These are phyloP conservation scores for Sporothrix sp. DNA, from an alignment of 2,329 filamentous ascomycete species.

Conservation along the genomic window DNA sequence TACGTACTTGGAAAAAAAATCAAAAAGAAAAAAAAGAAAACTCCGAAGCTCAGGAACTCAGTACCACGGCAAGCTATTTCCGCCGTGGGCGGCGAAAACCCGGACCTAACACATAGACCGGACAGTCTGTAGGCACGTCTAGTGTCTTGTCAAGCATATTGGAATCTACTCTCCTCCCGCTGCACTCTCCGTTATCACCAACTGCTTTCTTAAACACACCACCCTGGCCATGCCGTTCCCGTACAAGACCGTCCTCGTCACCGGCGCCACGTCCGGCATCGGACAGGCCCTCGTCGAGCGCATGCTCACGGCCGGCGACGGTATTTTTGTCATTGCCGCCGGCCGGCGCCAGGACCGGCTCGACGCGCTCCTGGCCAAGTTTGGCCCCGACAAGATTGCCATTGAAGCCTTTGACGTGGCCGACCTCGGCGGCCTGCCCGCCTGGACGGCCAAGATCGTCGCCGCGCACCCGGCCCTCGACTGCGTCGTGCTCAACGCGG, in stretches of 20 bases:
- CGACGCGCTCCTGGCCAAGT: constrained; percentile 35
- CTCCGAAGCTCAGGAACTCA: too few species aligned
- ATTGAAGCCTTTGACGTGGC: constrained; percentile 37
- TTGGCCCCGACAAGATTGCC: constrained; percentile 33
- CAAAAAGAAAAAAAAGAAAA: too few species aligned
- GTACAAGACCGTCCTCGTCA: constrained; percentile 45
- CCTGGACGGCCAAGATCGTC: constrained; percentile 32
- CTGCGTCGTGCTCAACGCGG: constrained; percentile 48
- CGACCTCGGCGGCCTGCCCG: constrained; percentile 31
- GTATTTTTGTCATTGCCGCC: constrained; percentile 42
- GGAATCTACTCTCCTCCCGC: too few species aligned
- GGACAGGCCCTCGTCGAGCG: constrained; percentile 36
- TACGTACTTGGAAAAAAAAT: too few species aligned
- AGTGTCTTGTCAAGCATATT: too few species aligned
- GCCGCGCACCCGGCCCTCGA: constrained; percentile 40
- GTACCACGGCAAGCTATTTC: too few species aligned
- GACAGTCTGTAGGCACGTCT: too few species aligned
- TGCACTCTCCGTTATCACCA: too few species aligned
- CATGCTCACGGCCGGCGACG: constrained; percentile 31
- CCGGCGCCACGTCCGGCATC: constrained; percentile 47
- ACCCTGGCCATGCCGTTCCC: constrained; percentile 37
- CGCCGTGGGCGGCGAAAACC: too few species aligned
- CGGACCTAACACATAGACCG: too few species aligned
- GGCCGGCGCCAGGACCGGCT: constrained; percentile 41
- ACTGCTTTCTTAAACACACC: too few species aligned